These are phyloP conservation scores for Pestalotiopsis sp. DNA, from an alignment of 2,329 filamentous ascomycete genomes.

Conservation along the genomic window DNA sequence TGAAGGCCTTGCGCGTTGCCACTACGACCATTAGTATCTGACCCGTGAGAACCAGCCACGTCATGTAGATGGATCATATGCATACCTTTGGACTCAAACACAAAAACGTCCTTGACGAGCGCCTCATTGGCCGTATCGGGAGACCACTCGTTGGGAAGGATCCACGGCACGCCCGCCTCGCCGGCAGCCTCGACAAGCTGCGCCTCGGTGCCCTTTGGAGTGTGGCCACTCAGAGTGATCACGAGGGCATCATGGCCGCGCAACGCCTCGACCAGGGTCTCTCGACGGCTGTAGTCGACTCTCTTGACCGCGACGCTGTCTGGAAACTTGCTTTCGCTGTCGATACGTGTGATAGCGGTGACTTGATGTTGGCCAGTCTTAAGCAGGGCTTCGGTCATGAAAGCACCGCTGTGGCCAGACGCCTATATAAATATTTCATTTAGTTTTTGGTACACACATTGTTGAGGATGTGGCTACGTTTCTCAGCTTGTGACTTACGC, in stretches of 20 bases:
- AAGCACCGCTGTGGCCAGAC: slow-evolving; percentile 40
- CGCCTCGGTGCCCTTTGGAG: slow-evolving; percentile 45
- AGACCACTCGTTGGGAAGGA: slow-evolving; percentile 54
- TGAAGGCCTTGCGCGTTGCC: slow-evolving; percentile 36
- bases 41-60: neutral
- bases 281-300: slow-evolving; percentile 47
- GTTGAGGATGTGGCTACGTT: neutral
- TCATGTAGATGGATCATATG: neutral
- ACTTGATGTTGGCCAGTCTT: slow-evolving; percentile 50
- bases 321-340: slow-evolving; percentile 44
- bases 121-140: slow-evolving; percentile 38
- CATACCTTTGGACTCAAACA: slow-evolving; percentile 22
- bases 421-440: slow-evolving; percentile 32
- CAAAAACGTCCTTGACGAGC: slow-evolving; percentile 34
- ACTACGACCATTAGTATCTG: neutral
- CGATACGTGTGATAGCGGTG: slow-evolving; percentile 50
- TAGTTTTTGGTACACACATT: neutral
- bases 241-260: slow-evolving; percentile 57
- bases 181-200: slow-evolving; percentile 57
- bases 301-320: slow-evolving; percentile 40
- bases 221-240: slow-evolving; percentile 50
- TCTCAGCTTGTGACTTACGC: slow-evolving; percentile 37
- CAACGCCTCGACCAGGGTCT: slow-evolving; percentile 49
- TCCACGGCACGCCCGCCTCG: slow-evolving; percentile 53
- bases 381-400: slow-evolving; percentile 42